Percentiles rank a stretch among this genome's conserved stretches.
These are phyloP conservation scores for Didymella exigua DNA, from an alignment of 2,329 filamentous ascomycete genomes.

Conservation along the genomic window DNA sequence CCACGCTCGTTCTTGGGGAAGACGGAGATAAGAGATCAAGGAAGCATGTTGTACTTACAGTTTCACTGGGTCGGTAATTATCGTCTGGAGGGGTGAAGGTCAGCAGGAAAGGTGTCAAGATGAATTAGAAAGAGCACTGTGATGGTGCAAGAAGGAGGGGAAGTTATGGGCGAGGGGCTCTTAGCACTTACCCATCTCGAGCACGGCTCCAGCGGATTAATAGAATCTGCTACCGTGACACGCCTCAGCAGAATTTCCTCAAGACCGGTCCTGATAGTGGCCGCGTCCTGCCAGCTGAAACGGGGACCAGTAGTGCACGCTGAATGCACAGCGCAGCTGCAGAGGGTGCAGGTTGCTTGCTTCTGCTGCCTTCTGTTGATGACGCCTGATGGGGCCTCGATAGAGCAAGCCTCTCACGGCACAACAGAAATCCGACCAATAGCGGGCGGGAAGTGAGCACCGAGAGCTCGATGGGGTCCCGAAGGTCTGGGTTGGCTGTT, in stretches of 20 bases:
- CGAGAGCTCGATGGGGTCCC: slow-evolving; percentile 32
- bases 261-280: slow-evolving; percentile 30
- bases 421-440: slow-evolving; percentile 36
- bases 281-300: slow-evolving; percentile 35
- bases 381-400: slow-evolving; percentile 39
- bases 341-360: slow-evolving; percentile 38
- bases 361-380: slow-evolving; percentile 42
- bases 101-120: slow-evolving; percentile 27
- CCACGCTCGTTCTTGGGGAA: neutral
- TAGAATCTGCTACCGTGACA: slow-evolving; percentile 35
- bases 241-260: slow-evolving; percentile 28
- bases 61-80: slow-evolving; percentile 33
- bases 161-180: slow-evolving; percentile 23
- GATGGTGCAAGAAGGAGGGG: slow-evolving; percentile 29
- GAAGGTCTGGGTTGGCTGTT: slow-evolving; percentile 25
- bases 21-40: slow-evolving; percentile 9
- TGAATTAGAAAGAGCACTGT: slow-evolving; percentile 29
- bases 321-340: slow-evolving; percentile 33
- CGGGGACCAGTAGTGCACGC: slow-evolving; percentile 37
- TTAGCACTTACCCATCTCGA: slow-evolving; percentile 39
- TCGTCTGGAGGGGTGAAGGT: slow-evolving; percentile 30
- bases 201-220: slow-evolving; percentile 25
- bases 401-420: slow-evolving; percentile 38
- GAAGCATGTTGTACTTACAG: slow-evolving; percentile 26
- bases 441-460: slow-evolving; percentile 27